phyloP scores from a whole-genome alignment of 352 stramenopile genomes.

The Phytophthora chlamydospora region DNA sequence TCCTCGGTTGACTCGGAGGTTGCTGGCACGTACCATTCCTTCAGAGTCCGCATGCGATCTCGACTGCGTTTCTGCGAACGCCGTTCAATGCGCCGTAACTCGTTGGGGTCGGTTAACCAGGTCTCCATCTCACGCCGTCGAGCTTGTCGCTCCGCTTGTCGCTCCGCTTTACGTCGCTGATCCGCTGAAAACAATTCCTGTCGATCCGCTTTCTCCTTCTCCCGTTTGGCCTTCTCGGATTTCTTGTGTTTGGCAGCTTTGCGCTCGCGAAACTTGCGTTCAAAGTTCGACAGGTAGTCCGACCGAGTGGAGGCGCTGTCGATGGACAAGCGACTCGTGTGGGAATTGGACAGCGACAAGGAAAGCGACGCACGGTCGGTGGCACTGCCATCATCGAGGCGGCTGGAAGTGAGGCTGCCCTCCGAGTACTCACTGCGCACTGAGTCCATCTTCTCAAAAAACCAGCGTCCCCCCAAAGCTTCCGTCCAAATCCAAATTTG shows the following conservation, averaged over 20 bases:
- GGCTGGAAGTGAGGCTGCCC: slow-evolving; percentile 29
- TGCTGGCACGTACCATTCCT: slow-evolving; percentile 57
- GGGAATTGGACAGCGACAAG: slow-evolving; percentile 44
- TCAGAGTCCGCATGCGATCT: slow-evolving; percentile 46
- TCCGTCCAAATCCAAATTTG: too few species aligned
- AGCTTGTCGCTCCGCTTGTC: slow-evolving; percentile 53
- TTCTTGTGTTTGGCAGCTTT: slow-evolving; percentile 64
- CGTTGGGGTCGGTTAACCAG: slow-evolving; percentile 50
- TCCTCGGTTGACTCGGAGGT: slow-evolving; percentile 27
- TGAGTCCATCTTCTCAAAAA: too few species aligned
- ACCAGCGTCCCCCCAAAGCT: too few species aligned
- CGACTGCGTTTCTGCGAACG: slow-evolving; percentile 45
- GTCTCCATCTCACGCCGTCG: slow-evolving; percentile 59
- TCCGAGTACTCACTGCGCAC: slow-evolving; percentile 48
- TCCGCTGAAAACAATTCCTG: slow-evolving; percentile 57
- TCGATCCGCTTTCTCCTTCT: slow-evolving; percentile 45
- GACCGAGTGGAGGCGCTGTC: slow-evolving; percentile 49
- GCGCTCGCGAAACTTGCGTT: slow-evolving; percentile 61
- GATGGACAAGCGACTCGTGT: slow-evolving; percentile 34
- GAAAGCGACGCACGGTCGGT: slow-evolving; percentile 46
- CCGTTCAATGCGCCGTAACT: slow-evolving; percentile 42
- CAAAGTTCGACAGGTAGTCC: slow-evolving; percentile 58
- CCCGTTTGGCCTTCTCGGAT: slow-evolving; percentile 51
- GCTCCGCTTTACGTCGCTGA: slow-evolving; percentile 48
- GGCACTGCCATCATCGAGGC: slow-evolving; percentile 28